Evolutionary conservation across 2,329 filamentous ascomycete species (phyloP), one percentile per base, ranked within the genome.

Genomic region (Colletotrichum siamense): DNA sequence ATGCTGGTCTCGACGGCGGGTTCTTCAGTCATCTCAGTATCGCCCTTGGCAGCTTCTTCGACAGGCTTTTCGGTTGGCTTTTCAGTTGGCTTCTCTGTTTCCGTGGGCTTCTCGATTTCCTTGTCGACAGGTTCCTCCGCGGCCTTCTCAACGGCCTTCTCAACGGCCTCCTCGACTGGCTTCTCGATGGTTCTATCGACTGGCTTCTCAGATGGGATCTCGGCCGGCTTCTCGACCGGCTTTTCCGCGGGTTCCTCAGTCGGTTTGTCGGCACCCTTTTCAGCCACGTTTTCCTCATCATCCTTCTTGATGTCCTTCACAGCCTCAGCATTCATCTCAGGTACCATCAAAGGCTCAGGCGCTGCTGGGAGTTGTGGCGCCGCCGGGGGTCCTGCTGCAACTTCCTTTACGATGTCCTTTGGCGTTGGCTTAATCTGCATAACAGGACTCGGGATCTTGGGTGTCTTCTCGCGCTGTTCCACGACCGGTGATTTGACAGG

Each of bases 11-110:
- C 64, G 22, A 57, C 34, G 5, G 26, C 10, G 26, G 57, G n/a
- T 6, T 52, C 63, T 32, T 68, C 69, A 9, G 16, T n/a, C 74
- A 73, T 80, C 59, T 81, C 77, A 15, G 73, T 44, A 28, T 80
- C 77, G 12, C 69, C 24, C 30, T 55, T 71, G 3, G 57, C n/a
- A 18, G 63, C 10, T 24, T 63, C 32, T n/a, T 75, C 65, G 26
- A 39, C 44, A 13, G 44, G 12, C 59, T 22, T 61, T 24, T 76
- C 69, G n/a, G 18, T 24, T 24, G 66, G 65, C 34, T 62, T 55
- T 5, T 73, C 63, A 16, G 18, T 12, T 13, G n/a, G 4, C 36
- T 49, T 32, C 34, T 69, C 34, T 6, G 22, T 55, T 28, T 63
- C 65, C 16, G 36, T 22, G 13, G 24, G 24, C 24, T 39, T 39